phyloP scores from a whole-genome alignment of 768 basidiomycete genomes.

The Trametes gibbosa region DNA sequence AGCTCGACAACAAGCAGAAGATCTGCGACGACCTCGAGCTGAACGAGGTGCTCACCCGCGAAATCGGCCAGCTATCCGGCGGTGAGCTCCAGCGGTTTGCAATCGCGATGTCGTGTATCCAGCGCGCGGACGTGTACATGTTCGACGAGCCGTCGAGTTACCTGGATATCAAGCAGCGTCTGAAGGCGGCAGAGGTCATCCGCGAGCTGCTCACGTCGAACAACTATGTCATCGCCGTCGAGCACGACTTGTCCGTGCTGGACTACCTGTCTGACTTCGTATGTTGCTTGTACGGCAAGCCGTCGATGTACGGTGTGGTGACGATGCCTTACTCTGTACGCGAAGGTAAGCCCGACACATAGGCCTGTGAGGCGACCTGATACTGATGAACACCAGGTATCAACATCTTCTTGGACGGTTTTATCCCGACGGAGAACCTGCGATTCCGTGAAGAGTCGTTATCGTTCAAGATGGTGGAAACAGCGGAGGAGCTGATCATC shows the following conservation, averaged over 20 bases:
- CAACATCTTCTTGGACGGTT: conserved; percentile 99
- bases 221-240: conserved; percentile 95
- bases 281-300: conserved; percentile 96
- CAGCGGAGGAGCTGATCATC: conserved; percentile 82
- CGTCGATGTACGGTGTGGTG: conserved; percentile 96
- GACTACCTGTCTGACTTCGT: conserved; percentile 99
- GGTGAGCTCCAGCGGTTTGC: conserved; percentile 98
- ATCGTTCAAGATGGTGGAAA: conserved; percentile 97
- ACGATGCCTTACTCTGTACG: conserved; percentile 98
- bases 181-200: conserved; percentile 94
- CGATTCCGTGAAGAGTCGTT: conserved; percentile 96
- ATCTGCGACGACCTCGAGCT: conserved; percentile 88
- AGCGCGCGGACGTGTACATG: conserved; percentile 98
- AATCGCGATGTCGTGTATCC: conserved; percentile 95
- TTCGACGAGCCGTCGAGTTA: conserved; percentile 99
- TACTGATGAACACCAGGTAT: conserved; percentile 56
- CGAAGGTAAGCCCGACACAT: conserved; percentile 61
- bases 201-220: conserved; percentile 77
- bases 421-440: conserved; percentile 97
- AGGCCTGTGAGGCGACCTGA: neutral
- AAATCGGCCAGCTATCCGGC: conserved; percentile 84
- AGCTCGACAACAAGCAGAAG: conserved; percentile 83
- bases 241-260: conserved; percentile 97
- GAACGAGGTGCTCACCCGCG: conserved; percentile 80
- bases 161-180: conserved; percentile 92